These are phyloP conservation scores for Oryza officinalis DNA, from an alignment of 176 grass and related monocot species.

Conservation along the genomic window DNA sequence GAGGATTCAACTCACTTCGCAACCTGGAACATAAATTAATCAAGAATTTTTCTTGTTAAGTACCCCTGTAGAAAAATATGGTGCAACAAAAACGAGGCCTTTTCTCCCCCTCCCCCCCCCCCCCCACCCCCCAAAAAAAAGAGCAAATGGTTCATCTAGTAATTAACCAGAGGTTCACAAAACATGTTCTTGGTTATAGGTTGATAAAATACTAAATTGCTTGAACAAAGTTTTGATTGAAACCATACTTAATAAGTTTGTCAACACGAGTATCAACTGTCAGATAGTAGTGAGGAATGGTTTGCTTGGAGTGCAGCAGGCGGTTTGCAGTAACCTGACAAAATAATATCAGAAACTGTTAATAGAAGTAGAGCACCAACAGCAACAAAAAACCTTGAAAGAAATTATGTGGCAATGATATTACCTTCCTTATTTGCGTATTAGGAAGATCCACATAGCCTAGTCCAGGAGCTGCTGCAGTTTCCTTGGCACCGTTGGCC, in stretches of 20 bases:
- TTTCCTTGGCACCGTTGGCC: conserved; percentile 52
- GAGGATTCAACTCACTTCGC: conserved; percentile 72
- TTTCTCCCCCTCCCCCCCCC: neutral
- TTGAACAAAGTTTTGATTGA: conserved; percentile 22
- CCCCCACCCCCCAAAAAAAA: neutral
- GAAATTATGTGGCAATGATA: neutral
- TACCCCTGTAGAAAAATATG: neutral
- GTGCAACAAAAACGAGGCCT: neutral
- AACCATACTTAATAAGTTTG: conserved; percentile 84
- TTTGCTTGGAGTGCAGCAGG: conserved; percentile 81
- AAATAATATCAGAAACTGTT: neutral
- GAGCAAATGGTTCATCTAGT: neutral
- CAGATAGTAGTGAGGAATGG: conserved; percentile 97
- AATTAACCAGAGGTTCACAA: neutral
- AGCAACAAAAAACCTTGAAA: neutral
- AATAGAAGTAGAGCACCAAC: neutral
- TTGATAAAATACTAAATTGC: conserved; percentile 33
- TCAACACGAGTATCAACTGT: conserved; percentile 82
- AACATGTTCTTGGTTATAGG: neutral
- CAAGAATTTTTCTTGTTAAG: neutral
- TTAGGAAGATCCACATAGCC: conserved; percentile 78
- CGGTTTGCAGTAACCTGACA: conserved; percentile 81
- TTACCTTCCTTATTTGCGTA: conserved; percentile 94
- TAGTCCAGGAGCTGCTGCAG: conserved; percentile 49
- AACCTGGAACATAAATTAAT: conserved; percentile 45